These are phyloP conservation scores for Gossypium thurberi DNA, from an alignment of 345 rosid species.

Conservation along the genomic window DNA sequence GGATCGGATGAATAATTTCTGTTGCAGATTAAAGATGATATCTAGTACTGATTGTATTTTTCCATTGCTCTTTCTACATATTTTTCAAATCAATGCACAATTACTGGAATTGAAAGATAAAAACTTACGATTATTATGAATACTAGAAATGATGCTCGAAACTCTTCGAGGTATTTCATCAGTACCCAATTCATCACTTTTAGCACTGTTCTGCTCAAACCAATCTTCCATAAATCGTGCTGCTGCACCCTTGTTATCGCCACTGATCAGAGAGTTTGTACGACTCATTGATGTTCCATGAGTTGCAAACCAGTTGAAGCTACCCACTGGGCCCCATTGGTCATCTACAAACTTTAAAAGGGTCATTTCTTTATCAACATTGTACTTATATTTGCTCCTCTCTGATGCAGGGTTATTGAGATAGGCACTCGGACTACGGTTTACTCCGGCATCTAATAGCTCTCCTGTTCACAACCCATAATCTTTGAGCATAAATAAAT, in stretches of 20 bases:
- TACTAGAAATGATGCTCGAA: conserved; percentile 50
- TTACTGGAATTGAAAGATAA: neutral
- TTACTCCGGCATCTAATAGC: conserved; percentile 80
- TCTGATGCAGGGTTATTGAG: conserved; percentile 80
- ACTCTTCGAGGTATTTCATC: conserved; percentile 63
- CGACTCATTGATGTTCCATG: conserved; percentile 99
- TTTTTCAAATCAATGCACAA: too few relatives aligned
- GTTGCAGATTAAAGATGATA: neutral
- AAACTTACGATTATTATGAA: conserved; percentile 50
- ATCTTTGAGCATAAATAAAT: conserved; percentile 6
- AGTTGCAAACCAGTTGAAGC: conserved; percentile 98
- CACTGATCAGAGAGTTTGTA: conserved; percentile 86
- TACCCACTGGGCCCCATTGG: conserved; percentile 89
- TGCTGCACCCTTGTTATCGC: conserved; percentile 98
- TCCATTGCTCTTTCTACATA: too few relatives aligned
- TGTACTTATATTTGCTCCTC: conserved; percentile 61
- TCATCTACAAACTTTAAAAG: conserved; percentile 90
- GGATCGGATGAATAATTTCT: neutral
- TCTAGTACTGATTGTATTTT: neutral
- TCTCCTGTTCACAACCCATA: conserved; percentile 48
- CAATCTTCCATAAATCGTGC: conserved; percentile 97
- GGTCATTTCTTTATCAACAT: conserved; percentile 94
- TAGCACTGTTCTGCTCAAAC: conserved; percentile 48
- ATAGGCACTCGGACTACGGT: conserved; percentile 97
- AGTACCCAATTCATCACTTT: conserved; percentile 28